These are phyloP conservation scores for Anacardium occidentale DNA, from an alignment of 345 rosid genomes.

Conservation along the genomic window DNA sequence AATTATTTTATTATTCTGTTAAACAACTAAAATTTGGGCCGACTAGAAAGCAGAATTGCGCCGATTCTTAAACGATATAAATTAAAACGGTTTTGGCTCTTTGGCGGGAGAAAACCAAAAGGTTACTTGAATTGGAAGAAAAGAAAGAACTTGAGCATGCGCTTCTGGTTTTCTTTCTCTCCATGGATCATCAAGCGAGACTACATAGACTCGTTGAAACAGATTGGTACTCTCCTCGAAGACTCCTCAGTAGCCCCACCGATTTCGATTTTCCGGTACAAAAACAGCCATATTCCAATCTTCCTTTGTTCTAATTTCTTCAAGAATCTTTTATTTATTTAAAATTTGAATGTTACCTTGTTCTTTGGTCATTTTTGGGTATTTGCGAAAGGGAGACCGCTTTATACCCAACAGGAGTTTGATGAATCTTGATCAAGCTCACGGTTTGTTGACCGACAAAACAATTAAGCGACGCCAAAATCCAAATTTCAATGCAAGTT, in stretches of 20 bases:
- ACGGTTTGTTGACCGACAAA: conserved; percentile 37
- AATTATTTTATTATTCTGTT: background rate
- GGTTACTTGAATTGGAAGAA: background rate
- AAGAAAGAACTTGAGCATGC: background rate
- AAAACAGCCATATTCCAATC: background rate
- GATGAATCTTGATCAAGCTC: conserved; percentile 66
- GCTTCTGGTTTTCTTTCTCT: background rate
- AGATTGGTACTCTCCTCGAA: conserved; percentile 48
- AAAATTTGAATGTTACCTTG: background rate
- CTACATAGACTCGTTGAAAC: conserved; percentile 23
- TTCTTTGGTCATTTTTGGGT: conserved; percentile 13
- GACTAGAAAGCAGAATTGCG: background rate
- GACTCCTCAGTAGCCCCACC: conserved; percentile 37
- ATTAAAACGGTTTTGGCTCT: conserved; percentile 26
- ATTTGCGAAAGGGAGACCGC: conserved; percentile 39
- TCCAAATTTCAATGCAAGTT: conserved; percentile 29
- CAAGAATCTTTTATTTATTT: background rate
- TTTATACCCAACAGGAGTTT: conserved; percentile 52
- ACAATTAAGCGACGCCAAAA: conserved; percentile 13
- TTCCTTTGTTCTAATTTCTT: background rate
- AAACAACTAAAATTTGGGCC: background rate
- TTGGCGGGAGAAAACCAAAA: conserved; percentile 28
- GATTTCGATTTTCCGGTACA: conserved; percentile 38
- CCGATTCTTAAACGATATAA: background rate
- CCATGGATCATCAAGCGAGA: conserved; percentile 34